phyloP scores from a whole-genome alignment of 2,329 filamentous ascomycete species.

The Tolypocladium sp. region DNA sequence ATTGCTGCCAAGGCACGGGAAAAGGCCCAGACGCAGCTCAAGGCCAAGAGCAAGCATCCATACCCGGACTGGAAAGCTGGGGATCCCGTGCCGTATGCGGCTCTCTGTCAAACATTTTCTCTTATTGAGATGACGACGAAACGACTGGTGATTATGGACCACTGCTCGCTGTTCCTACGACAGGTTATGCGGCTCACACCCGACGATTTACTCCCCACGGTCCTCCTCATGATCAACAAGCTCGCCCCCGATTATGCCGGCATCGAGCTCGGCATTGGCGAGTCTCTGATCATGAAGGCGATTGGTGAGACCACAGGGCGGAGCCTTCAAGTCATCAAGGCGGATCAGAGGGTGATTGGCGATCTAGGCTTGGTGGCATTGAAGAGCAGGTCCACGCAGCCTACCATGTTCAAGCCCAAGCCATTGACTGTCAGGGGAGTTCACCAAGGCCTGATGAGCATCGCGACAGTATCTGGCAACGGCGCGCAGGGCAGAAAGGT shows the following conservation, averaged over 20 bases:
- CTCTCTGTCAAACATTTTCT: constrained; percentile 89
- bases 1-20: constrained; percentile 66
- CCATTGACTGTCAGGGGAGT: constrained; percentile 79
- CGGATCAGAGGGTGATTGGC: constrained; percentile 92
- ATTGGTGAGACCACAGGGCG: constrained; percentile 92
- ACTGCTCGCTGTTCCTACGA: constrained; percentile 83
- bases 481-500: constrained; percentile 88
- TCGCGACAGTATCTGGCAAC: constrained; percentile 78
- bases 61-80: constrained; percentile 93
- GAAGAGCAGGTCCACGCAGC: constrained; percentile 89
- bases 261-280: constrained; percentile 95
- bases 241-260: constrained; percentile 93
- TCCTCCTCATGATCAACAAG: constrained; percentile 96
- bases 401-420: constrained; percentile 98
- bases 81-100: constrained; percentile 85
- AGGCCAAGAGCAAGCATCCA: constrained; percentile 61
- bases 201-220: constrained; percentile 74
- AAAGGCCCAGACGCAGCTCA: constrained; percentile 70
- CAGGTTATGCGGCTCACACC: constrained; percentile 92
- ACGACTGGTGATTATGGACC: constrained; percentile 74
- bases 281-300: constrained; percentile 97
- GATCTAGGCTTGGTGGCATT: constrained; percentile 91
- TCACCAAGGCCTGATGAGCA: constrained; percentile 77
- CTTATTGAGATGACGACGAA: constrained; percentile 93
- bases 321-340: constrained; percentile 81